Base-by-base conservation (phyloP, 306 rosid genomes). In the Vigna angularis region DNA sequence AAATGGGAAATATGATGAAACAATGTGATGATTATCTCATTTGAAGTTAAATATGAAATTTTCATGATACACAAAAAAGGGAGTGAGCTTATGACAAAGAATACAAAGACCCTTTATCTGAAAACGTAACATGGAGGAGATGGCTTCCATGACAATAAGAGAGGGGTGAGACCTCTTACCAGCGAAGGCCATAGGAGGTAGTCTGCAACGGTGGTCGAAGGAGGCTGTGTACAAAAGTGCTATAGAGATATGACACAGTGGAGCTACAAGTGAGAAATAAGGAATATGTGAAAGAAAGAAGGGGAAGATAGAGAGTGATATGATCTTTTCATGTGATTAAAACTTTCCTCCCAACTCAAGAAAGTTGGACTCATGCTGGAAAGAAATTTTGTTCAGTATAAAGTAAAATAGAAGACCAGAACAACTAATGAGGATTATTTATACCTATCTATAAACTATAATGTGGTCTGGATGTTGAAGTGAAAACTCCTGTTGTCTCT, bases 371-470 rank as follows among this genome's bases (percentile, higher is more conserved):
- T 42, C 47, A 8, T 9, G 3, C 3, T 9, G 65, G 61, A 66
- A 73, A 69, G 12, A 51, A 59, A 51, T 48, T 20, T 61, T 73
- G 44, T 78, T 66, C 52, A 57, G 75, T 69, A 58, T 83, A 40
- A 28, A 24, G 45, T 53, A 48, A 57, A 28, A 20, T 24, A 44
- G 28, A 36, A 78, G 45, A 51, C 9, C 42, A 67, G 45, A 48
- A 49, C 17, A 68, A 36, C 28, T 36, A 22, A 77, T 47, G 34
- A 34, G 44, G 38, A 62, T 32, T 42, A 8, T 75, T 32, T 42
- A 8, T 75, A 63, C 12, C 32, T 73, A 20, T n/a, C 71, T 56
- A 74, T 50, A 55, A 52, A 52, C 15, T 52, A 20, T 62, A 12
- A 70, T 36, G 24, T 18, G 24, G 59, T 65, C 76, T 47, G 12